Evolutionary conservation across 495 filamentous ascomycete genomes (phyloP).

Genomic region (Penicillium arizonense): DNA sequence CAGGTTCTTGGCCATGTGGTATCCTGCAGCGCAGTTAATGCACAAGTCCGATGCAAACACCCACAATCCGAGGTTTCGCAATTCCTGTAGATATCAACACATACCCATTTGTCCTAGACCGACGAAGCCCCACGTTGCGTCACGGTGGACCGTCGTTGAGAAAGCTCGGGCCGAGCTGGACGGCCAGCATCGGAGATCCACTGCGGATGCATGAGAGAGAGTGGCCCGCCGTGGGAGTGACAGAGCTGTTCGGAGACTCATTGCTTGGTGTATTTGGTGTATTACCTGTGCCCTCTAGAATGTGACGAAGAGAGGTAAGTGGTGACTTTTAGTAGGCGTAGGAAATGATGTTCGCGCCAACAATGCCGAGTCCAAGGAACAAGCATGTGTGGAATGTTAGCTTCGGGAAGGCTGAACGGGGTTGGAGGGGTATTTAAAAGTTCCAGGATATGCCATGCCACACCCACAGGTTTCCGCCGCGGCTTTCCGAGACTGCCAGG

Average conservation of each 20-base stretch:
- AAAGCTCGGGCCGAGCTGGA: slow-evolving; percentile 43
- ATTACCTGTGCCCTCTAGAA: neutral
- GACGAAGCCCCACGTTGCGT: slow-evolving; percentile 78
- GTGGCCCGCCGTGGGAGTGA: slow-evolving; percentile 18
- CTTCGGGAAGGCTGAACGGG: neutral
- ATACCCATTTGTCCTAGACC: slow-evolving; percentile 86
- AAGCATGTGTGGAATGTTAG: neutral
- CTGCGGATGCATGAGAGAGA: slow-evolving; percentile 13
- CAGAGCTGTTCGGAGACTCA: slow-evolving; percentile 17
- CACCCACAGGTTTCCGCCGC: slow-evolving; percentile 14
- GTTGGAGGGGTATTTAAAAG: slow-evolving; percentile 1
- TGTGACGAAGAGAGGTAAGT: neutral
- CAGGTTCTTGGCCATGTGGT: slow-evolving; percentile 86
- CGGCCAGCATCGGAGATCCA: slow-evolving; percentile 16
- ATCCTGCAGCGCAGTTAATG: slow-evolving; percentile 48
- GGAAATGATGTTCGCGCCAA: neutral
- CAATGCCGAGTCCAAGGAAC: neutral
- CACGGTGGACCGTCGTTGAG: slow-evolving; percentile 50
- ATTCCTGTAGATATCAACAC: slow-evolving; percentile 18
- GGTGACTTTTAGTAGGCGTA: neutral
- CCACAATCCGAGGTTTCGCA: neutral
- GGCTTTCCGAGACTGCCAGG: slow-evolving; percentile 15
- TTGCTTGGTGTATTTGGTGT: neutral
- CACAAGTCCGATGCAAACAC: slow-evolving; percentile 1
- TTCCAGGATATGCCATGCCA: neutral